phyloP scores from a whole-genome alignment of 2,329 filamentous ascomycete genomes.

The Bimuria novae-zelandiae region DNA sequence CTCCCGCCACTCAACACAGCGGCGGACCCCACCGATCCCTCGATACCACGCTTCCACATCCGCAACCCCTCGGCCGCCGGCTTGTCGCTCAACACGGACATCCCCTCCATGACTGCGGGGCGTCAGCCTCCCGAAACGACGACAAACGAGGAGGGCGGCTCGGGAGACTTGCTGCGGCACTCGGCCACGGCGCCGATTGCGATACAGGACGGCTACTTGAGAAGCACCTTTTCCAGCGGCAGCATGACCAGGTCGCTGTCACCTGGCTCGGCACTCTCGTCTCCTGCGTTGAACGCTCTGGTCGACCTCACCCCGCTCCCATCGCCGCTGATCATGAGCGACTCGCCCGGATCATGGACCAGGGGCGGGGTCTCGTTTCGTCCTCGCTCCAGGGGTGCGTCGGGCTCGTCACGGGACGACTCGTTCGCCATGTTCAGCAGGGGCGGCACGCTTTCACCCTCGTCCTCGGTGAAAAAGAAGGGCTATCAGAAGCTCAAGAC shows the following conservation, averaged over 20 bases:
- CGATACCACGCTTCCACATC: slow-evolving; percentile 36
- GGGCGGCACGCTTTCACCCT: slow-evolving; percentile 43
- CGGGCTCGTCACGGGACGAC: slow-evolving; percentile 38
- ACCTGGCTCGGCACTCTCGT: slow-evolving; percentile 52
- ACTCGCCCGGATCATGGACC: slow-evolving; percentile 51
- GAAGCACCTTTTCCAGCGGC: slow-evolving; percentile 48
- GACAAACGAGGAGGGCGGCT: slow-evolving; percentile 38
- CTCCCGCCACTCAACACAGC: slow-evolving; percentile 25
- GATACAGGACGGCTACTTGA: slow-evolving; percentile 43
- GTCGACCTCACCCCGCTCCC: slow-evolving; percentile 58
- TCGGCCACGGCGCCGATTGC: slow-evolving; percentile 46
- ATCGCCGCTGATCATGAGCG: slow-evolving; percentile 51
- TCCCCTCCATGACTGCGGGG: slow-evolving; percentile 18
- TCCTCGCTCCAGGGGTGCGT: slow-evolving; percentile 42
- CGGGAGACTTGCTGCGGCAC: slow-evolving; percentile 34
- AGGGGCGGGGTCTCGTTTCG: slow-evolving; percentile 37
- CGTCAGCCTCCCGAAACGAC: slow-evolving; percentile 29
- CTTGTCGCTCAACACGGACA: slow-evolving; percentile 35
- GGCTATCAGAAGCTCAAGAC: slow-evolving; percentile 52
- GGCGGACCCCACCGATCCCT: slow-evolving; percentile 31
- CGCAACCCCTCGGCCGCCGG: slow-evolving; percentile 38
- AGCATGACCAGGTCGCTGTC: slow-evolving; percentile 53
- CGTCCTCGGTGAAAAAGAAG: slow-evolving; percentile 52
- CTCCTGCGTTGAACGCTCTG: slow-evolving; percentile 54
- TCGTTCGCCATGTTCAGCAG: slow-evolving; percentile 31